Percentiles rank a stretch among this genome's conserved stretches.
phyloP scores from a whole-genome alignment of 306 rosid genomes.

The Vigna trinervia region DNA sequence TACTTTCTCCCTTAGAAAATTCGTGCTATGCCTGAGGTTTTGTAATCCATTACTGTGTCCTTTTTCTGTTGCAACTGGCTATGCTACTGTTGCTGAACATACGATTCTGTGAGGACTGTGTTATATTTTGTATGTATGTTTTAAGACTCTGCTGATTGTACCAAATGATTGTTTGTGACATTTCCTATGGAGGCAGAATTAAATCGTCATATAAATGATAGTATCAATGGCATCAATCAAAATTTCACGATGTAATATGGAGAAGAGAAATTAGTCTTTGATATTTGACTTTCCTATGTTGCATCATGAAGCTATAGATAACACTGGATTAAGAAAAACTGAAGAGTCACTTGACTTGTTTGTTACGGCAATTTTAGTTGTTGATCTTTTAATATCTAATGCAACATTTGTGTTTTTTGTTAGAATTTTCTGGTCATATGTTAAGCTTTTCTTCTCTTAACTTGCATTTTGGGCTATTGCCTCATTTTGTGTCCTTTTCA shows the following conservation, averaged over 20 bases:
- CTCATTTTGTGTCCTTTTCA: conserved; percentile 2
- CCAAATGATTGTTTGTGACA: conserved; percentile 19
- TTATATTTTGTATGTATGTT: background rate
- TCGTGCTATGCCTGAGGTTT: background rate
- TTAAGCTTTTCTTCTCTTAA: conserved; percentile 28
- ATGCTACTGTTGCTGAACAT: conserved; percentile 10
- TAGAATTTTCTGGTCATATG: conserved; percentile 1
- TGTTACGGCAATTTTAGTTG: background rate
- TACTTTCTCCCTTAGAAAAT: background rate
- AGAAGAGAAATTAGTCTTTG: conserved; percentile 8
- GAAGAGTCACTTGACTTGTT: background rate
- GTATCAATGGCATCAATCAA: conserved; percentile 21
- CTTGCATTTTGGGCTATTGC: background rate
- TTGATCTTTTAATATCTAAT: conserved; percentile 17
- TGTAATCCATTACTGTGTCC: background rate
- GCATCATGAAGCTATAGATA: conserved; percentile 11
- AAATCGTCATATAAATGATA: background rate
- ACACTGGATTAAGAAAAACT: conserved; percentile 11
- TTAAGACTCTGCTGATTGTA: background rate
- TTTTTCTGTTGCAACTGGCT: conserved; percentile 22
- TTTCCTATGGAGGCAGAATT: conserved; percentile 19
- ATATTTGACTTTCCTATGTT: background rate
- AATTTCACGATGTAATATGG: background rate
- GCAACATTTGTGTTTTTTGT: background rate
- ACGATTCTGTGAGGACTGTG: conserved; percentile 11